A percentile compares a stretch with the other conserved stretches of the same genome.
phyloP scores from a whole-genome alignment of 768 basidiomycete species.

The Boletus rufocinnamomeus region DNA sequence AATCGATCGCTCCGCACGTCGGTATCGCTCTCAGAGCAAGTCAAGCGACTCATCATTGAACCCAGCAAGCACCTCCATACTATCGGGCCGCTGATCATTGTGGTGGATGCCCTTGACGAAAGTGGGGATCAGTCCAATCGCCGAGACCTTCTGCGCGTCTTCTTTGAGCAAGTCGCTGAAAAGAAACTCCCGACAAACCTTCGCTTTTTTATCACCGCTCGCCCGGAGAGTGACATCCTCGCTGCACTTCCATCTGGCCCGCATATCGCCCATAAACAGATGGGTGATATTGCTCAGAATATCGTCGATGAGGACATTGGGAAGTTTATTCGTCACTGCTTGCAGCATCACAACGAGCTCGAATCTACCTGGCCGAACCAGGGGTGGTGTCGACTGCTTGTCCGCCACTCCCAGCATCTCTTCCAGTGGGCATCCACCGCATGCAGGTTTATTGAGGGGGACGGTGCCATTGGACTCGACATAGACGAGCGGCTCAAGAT shows the following conservation, averaged over 20 bases:
- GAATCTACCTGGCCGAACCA: slow-evolving; percentile 22
- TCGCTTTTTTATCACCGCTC: slow-evolving; percentile 31
- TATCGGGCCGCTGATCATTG: slow-evolving; percentile 35
- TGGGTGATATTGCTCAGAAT: slow-evolving; percentile 13
- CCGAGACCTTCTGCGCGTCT: slow-evolving; percentile 22
- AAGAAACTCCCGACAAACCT: slow-evolving; percentile 24
- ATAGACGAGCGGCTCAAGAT: slow-evolving; percentile 14
- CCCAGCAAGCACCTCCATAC: slow-evolving; percentile 26
- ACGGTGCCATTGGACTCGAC: slow-evolving; percentile 15
- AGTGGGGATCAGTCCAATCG: slow-evolving; percentile 23
- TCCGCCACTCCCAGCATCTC: slow-evolving; percentile 30
- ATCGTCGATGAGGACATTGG: slow-evolving; percentile 20
- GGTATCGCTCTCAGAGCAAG: slow-evolving; percentile 24
- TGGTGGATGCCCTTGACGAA: slow-evolving; percentile 40
- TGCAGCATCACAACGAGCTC: slow-evolving; percentile 11
- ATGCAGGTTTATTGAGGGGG: slow-evolving; percentile 29
- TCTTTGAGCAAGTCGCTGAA: slow-evolving; percentile 15
- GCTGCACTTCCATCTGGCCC: slow-evolving; percentile 3
- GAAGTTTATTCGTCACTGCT: slow-evolving; percentile 20
- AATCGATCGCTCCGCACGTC: slow-evolving; percentile 28
- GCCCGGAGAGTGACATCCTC: slow-evolving; percentile 30
- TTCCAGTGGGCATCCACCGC: slow-evolving; percentile 39
- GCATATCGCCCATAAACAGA: slow-evolving; percentile 14
- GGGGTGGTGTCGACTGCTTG: slow-evolving; percentile 25
- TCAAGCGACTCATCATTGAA: slow-evolving; percentile 31